Conservation (phyloP, 139 green algal genomes). For the Spirogloea muscicola region DNA sequence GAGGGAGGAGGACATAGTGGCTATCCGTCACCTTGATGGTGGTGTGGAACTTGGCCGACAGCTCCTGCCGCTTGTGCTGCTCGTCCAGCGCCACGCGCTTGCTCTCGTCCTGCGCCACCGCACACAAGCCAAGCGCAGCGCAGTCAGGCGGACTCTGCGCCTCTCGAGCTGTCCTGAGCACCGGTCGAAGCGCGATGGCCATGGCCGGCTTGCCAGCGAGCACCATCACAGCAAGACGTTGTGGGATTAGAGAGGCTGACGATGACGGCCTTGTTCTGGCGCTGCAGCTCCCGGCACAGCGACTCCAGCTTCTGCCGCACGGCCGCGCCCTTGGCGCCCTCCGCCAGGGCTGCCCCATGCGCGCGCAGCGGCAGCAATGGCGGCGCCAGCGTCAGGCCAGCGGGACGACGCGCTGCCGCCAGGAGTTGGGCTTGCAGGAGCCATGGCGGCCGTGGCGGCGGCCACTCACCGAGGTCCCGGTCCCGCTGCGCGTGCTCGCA, state of each 20-base stretch:
- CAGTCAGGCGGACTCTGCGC: no score
- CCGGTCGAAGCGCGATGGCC: no score
- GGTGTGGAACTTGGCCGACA: constrained; percentile 41
- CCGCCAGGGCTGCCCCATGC: constrained; percentile 3
- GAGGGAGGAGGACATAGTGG: no score
- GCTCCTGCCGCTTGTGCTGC: constrained; percentile 43
- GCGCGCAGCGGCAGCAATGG: no score
- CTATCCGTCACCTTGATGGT: constrained; percentile 47
- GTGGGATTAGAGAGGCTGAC: no score
- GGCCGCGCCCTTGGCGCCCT: constrained; percentile 3
- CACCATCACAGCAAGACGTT: no score
- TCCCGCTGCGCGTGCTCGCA: constrained; percentile 15
- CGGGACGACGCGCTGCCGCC: not conserved
- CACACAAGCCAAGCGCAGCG: no score
- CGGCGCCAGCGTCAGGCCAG: not conserved
- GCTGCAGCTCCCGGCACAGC: constrained; percentile 40
- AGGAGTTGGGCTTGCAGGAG: not conserved
- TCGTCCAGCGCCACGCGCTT: constrained; percentile 26
- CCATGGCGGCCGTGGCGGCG: no score
- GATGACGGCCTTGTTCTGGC: constrained; percentile 43
- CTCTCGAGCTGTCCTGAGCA: no score
- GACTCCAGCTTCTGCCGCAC: constrained; percentile 43
- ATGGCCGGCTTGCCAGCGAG: no score
- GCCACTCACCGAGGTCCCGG: constrained; percentile 22
- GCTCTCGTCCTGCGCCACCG: constrained; percentile 44